Base-by-base conservation (phyloP, 2,329 filamentous ascomycete species). In the Phialophora expanda region DNA sequence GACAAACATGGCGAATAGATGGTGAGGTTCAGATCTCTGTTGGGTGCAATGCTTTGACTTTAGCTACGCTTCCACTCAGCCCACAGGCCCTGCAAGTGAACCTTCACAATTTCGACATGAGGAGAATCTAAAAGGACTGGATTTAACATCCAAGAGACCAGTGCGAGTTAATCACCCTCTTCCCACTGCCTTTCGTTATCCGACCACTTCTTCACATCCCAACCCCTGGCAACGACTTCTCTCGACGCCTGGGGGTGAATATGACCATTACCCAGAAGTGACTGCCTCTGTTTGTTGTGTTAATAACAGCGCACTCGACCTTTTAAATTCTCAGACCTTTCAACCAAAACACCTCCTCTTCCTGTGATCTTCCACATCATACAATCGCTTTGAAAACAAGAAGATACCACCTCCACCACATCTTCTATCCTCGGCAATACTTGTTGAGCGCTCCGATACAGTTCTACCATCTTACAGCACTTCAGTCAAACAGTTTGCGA, bases 271-370 rank as follows among this genome's bases (percentile, higher is more conserved):
- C 9, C 44, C 17, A 26, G 17, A 48, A 22, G 22, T 48, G 38
- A 48, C 38, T 48, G 26, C 56, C n/a, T n/a, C 44, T 32, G 56
- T 48, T 48, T 30, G 26, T 58, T 28, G 56, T n/a, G 11, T n/a
- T n/a, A n/a, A n/a, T 11, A 44, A 7, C n/a, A n/a, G 14, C n/a
- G 56, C 26, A 26, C 20, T 8, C 17, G 28, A 9, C 56, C 6
- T n/a, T 26, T 59, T 50, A 2, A 34, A 51, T 20, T 24, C n/a
- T 34, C 26, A n/a, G 17, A 51, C 7, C 44, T 22, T 34, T 59
- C 56, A 12, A 30, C 28, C 5, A 32, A 12, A 59, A 17, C 56
- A 50, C 4, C 56, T 34, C 30, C n/a, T 48, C 41, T n/a, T 32
- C 22, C 11, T 14, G 32, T 24, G n/a, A 24, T 41, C 46, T 30